Evolutionary conservation across 495 filamentous ascomycete genomes (phyloP), one percentile per base, ranked within the genome.

Genomic region (Aspergillus cristatus): DNA sequence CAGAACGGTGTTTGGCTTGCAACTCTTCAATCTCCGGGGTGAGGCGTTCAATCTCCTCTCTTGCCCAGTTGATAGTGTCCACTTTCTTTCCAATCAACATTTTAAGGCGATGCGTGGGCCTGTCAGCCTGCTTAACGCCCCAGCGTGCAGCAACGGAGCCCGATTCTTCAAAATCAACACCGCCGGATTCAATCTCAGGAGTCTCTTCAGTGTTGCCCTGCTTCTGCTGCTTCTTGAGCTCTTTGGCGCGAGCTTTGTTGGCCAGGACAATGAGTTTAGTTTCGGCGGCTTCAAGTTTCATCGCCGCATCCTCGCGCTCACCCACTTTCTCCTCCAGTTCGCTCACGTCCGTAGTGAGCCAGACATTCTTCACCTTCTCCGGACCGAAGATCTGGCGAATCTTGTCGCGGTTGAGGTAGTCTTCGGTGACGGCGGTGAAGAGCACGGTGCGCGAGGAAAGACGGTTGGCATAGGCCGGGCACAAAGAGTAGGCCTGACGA

Each of bases 371-470:
- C 18, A 94, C 86, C 34, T 79, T 70, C 8, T 77, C 62, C 15
- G 35, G 42, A 10, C 86, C 85, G 52, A 94, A 94, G 61, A 94
- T 79, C 40, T 71, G 70, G 46, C 82, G 78, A 38, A 98, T 63
- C 48, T 75, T 85, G 12, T 71, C 71, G 55, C 84, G 74, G 52
- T 81, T 72, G 24, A 90, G 67, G 45, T 89, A 93, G 6, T 76
- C 62, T 26, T 72, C 46, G 4, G 91, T 88, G 14, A 98, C 88
- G 7, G 84, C 82, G 17, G 85, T 81, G 60, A 95, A 94, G 11
- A 98, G 78, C 5, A 98, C 86, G 22, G 90, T 97, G 42, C 88
- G 78, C 3, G 91, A 93, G 2, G 93, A 97, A 42, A 97, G 81
- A 47, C 90, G 85, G 49, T 78, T 83, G 34, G 87, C 76, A 58